Conservation (phyloP, 2,329 filamentous ascomycete species). For the Myriosclerotinia scirpicola region DNA sequence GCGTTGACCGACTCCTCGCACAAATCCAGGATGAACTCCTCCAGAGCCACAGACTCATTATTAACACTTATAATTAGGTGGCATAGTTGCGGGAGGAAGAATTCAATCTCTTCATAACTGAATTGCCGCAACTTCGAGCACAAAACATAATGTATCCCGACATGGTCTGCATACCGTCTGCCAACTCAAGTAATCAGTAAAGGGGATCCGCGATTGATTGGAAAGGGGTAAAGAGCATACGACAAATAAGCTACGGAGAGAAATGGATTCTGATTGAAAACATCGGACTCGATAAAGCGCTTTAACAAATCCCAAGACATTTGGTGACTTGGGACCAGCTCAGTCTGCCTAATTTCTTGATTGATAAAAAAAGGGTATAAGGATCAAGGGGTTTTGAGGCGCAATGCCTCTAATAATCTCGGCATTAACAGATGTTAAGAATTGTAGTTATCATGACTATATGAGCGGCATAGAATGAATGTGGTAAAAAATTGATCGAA, state of each 20-base stretch:
- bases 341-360: constrained; percentile 18
- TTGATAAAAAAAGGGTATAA: constrained; percentile 26
- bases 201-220: constrained; percentile 15
- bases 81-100: constrained; percentile 85
- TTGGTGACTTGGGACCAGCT: constrained; percentile 27
- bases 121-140: constrained; percentile 88
- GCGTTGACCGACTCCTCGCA: constrained; percentile 87
- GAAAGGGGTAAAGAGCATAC: constrained; percentile 48
- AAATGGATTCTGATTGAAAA: constrained; percentile 89
- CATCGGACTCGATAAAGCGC: constrained; percentile 89
- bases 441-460: constrained; percentile 31
- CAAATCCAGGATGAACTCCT: constrained; percentile 82
- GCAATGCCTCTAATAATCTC: constrained; percentile 40
- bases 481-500: background rate
- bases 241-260: constrained; percentile 86
- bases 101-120: constrained; percentile 87
- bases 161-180: constrained; percentile 85
- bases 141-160: constrained; percentile 85
- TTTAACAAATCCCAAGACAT: constrained; percentile 87
- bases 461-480: constrained; percentile 28
- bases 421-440: constrained; percentile 37
- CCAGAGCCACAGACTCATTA: constrained; percentile 88
- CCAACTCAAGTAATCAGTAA: constrained; percentile 16
- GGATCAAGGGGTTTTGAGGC: constrained; percentile 33
- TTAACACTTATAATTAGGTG: constrained; percentile 85